Base-by-base conservation (phyloP, 2,329 filamentous ascomycete species). In the Aspergillus pseudoterreus region DNA sequence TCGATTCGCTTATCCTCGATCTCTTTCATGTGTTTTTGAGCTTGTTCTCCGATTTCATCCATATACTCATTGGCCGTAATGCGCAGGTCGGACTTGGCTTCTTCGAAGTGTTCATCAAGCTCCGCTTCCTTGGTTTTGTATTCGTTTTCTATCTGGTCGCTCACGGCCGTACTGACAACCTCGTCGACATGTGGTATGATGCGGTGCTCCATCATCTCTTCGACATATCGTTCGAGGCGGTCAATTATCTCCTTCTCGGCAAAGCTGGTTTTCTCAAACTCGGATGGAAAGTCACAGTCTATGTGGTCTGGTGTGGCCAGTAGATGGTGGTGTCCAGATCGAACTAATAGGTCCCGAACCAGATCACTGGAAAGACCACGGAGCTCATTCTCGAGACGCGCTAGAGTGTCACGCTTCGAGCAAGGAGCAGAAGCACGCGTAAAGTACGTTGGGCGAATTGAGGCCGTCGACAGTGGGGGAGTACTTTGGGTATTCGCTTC, bases 401-500 rank as follows among this genome's bases (percentile, higher is more conserved):
- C 15, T 47, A 59, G 51, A 52, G 3, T 50, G 4, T 48, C 46
- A 49, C 14, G 43, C n/a, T 55, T 50, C 51, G 35, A 43, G 42
- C 6, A 36, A 43, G 45, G 49, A 47, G 57, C 52, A 32, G 39
- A 51, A 53, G 45, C 45, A 53, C 27, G 55, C 22, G 39, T 50
- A 49, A 61, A 61, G 51, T 35, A 10, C 12, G 55, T 57, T 47
- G 49, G 55, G 41, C 51, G 54, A 32, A 58, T 60, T 17, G 49
- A 54, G 45, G 53, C 22, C 15, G 54, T 49, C 49, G 53, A 58
- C 33, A n/a, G 24, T 38, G 50, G 47, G 39, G 43, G 48, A 52
- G 49, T 55, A 53, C 53, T 60, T 19, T 53, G 52, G 27, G 55
- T 59, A 50, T 57, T 55, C 9, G 51, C 50, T 59, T 61, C 57